Base-by-base conservation (phyloP, 1,284 basidiomycete species). In the Megacollybia platyphylla region DNA sequence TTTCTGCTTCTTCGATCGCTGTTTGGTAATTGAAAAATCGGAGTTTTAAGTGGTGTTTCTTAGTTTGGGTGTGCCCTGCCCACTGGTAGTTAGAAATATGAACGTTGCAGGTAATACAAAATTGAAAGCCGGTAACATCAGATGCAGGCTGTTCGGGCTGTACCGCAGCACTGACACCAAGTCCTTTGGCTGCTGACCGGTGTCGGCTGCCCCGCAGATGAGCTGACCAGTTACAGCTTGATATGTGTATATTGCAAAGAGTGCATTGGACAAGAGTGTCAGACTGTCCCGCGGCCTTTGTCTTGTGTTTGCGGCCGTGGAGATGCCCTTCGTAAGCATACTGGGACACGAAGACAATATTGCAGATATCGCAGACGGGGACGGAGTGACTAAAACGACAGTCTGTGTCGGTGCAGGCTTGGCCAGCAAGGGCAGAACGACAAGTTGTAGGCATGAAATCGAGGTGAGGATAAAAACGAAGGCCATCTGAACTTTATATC, bases 81-180 rank as follows among this genome's bases (percentile, higher is more conserved):
- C 64, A 69, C 27, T 46, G n/a, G 0, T 41, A 24, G 29, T 54
- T 49, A 0, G 46, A 42, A 9, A 68, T 53, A 26, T 61, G 57
- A 1, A 46, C 37, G 27, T 62, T 59, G 51, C 71, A 73, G 0
- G 63, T 44, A 3, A 59, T 49, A 46, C 71, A 75, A 31, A 60
- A 58, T 5, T 51, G 55, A 6, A 57, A 51, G 1, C 51, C 54
- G 0, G 51, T 51, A n/a, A 57, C 52, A 1, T 52, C 32, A 11
- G 2, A 3, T 1, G 47, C 52, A 10, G 56, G 54, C 13, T 54
- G 53, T 41, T 62, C 57, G 2, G 64, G 63, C 15, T 52, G 50
- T 3, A 64, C 50, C 5, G 54, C 44, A 0, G 53, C 42, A 10
- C 6, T n/a, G 8, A 60, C 39, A 2, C 55, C 54, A n/a, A 49